Percentiles rank a stretch among this genome's conserved stretches.
phyloP scores from a whole-genome alignment of 164 flowering plant species.

The Kingdonia uniflora region DNA sequence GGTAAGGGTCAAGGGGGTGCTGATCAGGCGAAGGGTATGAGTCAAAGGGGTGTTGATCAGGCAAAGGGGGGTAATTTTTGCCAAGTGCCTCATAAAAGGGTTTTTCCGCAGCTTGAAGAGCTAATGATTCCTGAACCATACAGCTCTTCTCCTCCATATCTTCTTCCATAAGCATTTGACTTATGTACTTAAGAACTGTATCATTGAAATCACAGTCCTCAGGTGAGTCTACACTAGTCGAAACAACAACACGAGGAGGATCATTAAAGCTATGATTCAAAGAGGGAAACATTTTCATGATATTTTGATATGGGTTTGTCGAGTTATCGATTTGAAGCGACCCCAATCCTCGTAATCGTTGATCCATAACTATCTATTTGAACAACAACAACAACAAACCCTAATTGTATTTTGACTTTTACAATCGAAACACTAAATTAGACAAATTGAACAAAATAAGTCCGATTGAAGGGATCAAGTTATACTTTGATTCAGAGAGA shows the following conservation, averaged over 20 bases:
- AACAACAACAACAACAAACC: not conserved
- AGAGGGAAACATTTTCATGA: conserved; percentile 10
- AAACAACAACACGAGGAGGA: conserved; percentile 10
- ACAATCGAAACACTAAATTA: not conserved
- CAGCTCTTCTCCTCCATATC: conserved; percentile 72
- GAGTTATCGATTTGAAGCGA: too few relatives aligned
- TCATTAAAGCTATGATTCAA: conserved; percentile 17
- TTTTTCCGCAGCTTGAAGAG: conserved; percentile 72
- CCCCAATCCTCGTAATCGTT: conserved; percentile 2
- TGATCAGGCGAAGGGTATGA: conserved; percentile 35
- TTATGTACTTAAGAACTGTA: conserved; percentile 54
- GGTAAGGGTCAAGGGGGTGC: not conserved
- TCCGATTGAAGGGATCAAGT: too few relatives aligned
- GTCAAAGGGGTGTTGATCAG: too few relatives aligned
- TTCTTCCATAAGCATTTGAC: conserved; percentile 86
- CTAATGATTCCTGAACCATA: conserved; percentile 74
- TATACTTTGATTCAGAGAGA: too few relatives aligned
- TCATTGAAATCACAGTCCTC: conserved; percentile 82
- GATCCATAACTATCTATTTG: conserved; percentile 36
- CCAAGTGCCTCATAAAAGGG: conserved; percentile 72
- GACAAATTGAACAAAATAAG: too few relatives aligned
- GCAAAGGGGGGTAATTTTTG: conserved; percentile 65
- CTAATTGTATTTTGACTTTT: not conserved
- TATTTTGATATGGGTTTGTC: conserved; percentile 8
- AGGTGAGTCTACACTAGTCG: conserved; percentile 27